Evolutionary conservation across 176 grass and related monocot species (phyloP), one percentile per base, ranked within the genome.

Genomic region (Cocos nucifera): DNA sequence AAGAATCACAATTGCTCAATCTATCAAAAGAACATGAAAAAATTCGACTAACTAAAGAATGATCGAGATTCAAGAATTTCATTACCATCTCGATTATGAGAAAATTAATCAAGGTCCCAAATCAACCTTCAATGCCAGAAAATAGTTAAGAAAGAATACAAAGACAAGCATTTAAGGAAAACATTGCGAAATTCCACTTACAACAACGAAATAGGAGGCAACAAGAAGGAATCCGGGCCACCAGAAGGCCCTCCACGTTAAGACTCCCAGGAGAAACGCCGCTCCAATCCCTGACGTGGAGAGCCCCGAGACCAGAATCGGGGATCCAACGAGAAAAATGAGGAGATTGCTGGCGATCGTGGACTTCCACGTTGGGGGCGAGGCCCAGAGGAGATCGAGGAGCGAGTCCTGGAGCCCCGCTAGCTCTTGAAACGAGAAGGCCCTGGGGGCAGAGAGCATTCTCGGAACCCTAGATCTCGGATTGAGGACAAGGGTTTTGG

Each of bases 171-270:
- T 39, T 39, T 12, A 39, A 10, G 8, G 9, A 1, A 39, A 39
- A 12, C 35, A 49, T 23, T 7, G 12, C 0, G 22, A 25, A 67
- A 30, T 59, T 60, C 27, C 19, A 78, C 87, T 92, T 57, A 92
- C 93, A 63, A 76, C 66, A 12, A 90, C 53, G 59, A 98, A 88
- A 62, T 98, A 92, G 23, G 87, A 39, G 20, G 53, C 93, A 15
- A 88, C 87, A 5, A 97, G 4, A 65, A 97, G 69, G 69, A 69
- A 83, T 2, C 81, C 87, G 7, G 56, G 72, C 19, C 25, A 21
- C 8, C 81, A 84, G 17, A 97, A 91, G 53, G 84, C 87, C 28
- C 87, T 75, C 93, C 93, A 97, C 0, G 84, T 88, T 29, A 88
- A 75, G 51, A 69, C 88, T 18, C 87, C 87, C 10, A 91, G 80